Evolutionary conservation across 1,284 basidiomycete species (phyloP), one percentile per base, ranked within the genome.

Genomic region (Phellinidium pouzarii): DNA sequence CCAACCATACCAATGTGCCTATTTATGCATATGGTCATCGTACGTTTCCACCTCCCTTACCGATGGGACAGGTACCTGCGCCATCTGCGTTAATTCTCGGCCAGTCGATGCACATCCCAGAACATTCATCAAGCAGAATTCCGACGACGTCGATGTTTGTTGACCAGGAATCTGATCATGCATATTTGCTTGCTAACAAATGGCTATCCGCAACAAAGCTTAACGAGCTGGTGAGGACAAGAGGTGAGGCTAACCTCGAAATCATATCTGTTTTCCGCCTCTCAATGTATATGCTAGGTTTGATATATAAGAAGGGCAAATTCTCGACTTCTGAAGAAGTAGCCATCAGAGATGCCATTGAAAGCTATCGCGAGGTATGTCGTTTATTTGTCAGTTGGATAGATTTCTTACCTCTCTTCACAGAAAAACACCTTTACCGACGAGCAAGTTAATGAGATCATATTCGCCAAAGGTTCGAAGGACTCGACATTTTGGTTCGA

Each of bases 291-390:
- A 23, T 37, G 34, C 49, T 48, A 91, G 88, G 87, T 26, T 74
- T 91, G 17, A 75, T 86, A 3, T 91, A 86, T 65, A 90, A 86
- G 66, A 88, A 88, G 64, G 89, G 89, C 17, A 88, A 87, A 63
- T 92, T 91, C 61, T 87, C 85, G 14, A 77, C 79, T 1, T 79
- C 80, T 41, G 89, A 92, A 62, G 84, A 84, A 57, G 74, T 78
- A 20, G 78, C 80, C 57, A 65, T 91, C 1, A 75, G 71, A 56
- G 65, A 66, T 14, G 84, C 85, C 4, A 79, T 92, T 29, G 79
- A 84, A 54, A 65, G 67, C 3, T 91, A 83, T 63, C 75, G 78
- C 50, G 61, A 66, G 25, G 87, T 86, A 59, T 48, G 80, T 4
- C 52, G 23, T 37, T 27, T 17, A 20, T 20, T 2, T 40, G 36